Percentiles rank a stretch among this genome's conserved stretches.
phyloP scores from a whole-genome alignment of 495 filamentous ascomycete genomes.

The Copromyces sp. region DNA sequence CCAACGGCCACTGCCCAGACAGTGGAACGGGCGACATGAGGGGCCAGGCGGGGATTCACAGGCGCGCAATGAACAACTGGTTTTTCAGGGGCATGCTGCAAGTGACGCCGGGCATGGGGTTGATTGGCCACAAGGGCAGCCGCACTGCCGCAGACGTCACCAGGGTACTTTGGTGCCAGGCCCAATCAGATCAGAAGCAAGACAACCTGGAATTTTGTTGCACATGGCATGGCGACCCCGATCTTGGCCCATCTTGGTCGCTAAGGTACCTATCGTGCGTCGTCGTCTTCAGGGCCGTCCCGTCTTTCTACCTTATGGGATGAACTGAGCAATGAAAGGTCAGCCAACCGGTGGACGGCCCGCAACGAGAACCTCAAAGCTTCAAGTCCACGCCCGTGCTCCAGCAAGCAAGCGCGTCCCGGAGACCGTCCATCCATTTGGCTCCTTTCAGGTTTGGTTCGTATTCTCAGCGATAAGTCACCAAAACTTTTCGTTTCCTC shows the following conservation, averaged over 20 bases:
- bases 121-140: conserved; percentile 8
- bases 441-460: background rate
- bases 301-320: background rate
- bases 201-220: background rate
- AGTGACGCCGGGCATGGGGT: background rate
- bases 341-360: background rate
- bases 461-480: background rate
- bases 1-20: background rate
- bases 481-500: background rate
- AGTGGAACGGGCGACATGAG: background rate
- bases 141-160: conserved; percentile 24
- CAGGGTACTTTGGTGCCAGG: background rate
- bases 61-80: background rate
- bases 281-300: background rate
- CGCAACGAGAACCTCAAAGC: background rate
- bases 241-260: background rate
- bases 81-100: background rate
- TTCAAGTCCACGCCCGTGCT: background rate
- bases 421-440: background rate
- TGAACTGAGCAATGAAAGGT: background rate
- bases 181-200: conserved; percentile 3
- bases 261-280: background rate
- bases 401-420: background rate
- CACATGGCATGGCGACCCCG: background rate
- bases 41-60: background rate